Percentiles rank a stretch among this genome's conserved stretches.
These are phyloP conservation scores for Melastoma candidum DNA, from an alignment of 441 rosid species.

Conservation along the genomic window DNA sequence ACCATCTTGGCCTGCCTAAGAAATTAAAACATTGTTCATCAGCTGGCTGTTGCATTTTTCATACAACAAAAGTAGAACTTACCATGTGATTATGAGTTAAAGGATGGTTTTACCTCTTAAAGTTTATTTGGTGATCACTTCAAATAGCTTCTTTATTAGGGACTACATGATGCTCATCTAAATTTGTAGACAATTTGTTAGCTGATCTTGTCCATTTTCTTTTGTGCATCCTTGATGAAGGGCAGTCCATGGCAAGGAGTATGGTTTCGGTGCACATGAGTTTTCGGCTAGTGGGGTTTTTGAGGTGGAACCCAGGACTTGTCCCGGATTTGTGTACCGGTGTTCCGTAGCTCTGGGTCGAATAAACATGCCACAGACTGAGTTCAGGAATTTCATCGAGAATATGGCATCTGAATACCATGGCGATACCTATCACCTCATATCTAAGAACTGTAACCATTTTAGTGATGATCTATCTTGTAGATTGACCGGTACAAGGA, in stretches of 20 bases:
- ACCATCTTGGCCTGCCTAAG: too few relatives aligned
- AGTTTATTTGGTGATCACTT: too few relatives aligned
- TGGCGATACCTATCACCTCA: conserved; percentile 10
- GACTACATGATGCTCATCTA: too few relatives aligned
- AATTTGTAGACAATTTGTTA: too few relatives aligned
- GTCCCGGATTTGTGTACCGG: conserved; percentile 10
- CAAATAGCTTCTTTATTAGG: too few relatives aligned
- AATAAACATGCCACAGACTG: not conserved
- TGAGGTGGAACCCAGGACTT: not conserved
- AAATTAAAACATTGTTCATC: too few relatives aligned
- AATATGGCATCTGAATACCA: conserved; percentile 3
- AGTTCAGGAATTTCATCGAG: conserved; percentile 6
- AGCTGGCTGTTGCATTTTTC: too few relatives aligned
- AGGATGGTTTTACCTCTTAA: too few relatives aligned
- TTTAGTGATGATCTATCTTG: not conserved
- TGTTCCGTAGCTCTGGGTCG: not conserved
- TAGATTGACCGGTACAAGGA: conserved; percentile 5
- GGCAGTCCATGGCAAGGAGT: conserved; percentile 9
- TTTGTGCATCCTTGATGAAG: too few relatives aligned
- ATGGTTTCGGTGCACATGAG: conserved; percentile 5
- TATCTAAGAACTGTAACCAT: conserved; percentile 11
- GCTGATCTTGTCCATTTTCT: too few relatives aligned
- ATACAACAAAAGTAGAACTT: too few relatives aligned
- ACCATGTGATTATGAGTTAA: too few relatives aligned
- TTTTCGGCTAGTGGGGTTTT: conserved; percentile 10